Conservation (phyloP, 176 grass and related monocot species). For the Musa troglodytarum region DNA sequence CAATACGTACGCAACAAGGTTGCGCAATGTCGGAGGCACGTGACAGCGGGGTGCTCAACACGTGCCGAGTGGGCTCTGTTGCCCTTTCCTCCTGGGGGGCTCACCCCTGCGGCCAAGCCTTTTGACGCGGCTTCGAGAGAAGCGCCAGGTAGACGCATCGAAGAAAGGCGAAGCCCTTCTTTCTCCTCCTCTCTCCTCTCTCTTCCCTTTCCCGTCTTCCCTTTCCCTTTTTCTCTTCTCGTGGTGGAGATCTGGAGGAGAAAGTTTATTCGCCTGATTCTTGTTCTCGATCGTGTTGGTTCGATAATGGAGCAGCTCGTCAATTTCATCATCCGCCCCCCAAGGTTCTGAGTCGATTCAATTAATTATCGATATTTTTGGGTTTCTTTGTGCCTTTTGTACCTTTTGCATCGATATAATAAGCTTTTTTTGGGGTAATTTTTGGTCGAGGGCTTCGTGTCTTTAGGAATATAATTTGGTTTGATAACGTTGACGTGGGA, state of each 20-base stretch:
- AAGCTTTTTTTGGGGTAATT: background rate
- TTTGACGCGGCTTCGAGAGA: background rate
- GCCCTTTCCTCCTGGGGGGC: background rate
- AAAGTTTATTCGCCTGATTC: background rate
- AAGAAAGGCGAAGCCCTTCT: background rate
- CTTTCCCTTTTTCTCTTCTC: background rate
- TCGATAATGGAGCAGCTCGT: slow-evolving; percentile 87
- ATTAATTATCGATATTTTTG: background rate
- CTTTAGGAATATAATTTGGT: background rate
- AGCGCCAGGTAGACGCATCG: background rate
- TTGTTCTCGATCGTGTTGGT: background rate
- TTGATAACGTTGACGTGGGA: too few species aligned
- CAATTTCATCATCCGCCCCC: slow-evolving; percentile 99
- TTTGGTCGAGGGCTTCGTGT: background rate
- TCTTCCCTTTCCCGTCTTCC: background rate
- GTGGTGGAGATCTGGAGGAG: background rate
- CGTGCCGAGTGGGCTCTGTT: background rate
- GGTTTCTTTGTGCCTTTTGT: background rate
- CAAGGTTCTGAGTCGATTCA: slow-evolving; percentile 42
- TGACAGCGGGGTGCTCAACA: background rate
- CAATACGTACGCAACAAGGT: too few species aligned
- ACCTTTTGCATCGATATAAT: background rate
- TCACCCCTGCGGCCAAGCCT: background rate
- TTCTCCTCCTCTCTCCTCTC: background rate
- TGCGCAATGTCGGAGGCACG: too few species aligned